Evolutionary conservation across 768 basidiomycete species (phyloP), one percentile per base, ranked within the genome.

Genomic region (Agrocybe pediades): DNA sequence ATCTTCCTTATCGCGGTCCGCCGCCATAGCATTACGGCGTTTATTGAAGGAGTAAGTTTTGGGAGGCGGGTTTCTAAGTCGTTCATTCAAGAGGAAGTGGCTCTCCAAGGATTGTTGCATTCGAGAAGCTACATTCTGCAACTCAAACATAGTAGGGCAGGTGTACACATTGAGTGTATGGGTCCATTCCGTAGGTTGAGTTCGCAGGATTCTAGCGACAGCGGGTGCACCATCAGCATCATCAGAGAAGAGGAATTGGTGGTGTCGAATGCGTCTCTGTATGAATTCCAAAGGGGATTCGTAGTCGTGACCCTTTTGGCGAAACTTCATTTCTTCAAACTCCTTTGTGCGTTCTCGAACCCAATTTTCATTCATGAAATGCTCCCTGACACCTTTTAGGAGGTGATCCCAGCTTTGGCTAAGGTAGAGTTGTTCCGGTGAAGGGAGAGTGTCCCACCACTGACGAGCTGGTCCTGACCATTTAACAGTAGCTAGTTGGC

Each of bases 261-360:
- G 49, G 4, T 51, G 33, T 0, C 50, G 50, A 6, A 56, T 52
- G 1, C 49, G 43, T 2, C 50, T 2, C 29, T 56, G 43, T 3
- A 56, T 20, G 8, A 47, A 56, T 7, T 56, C 49, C 3, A 47
- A 17, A 17, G 55, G 55, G 3, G 44, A 17, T 25, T 56, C 49
- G 0, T 17, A 4, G 1, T 16, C 0, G 11, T 43, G 44, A 8
- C 27, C 33, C 1, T n/a, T 29, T 23, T 51, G 55, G 0, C 51
- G 30, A 43, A 58, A 62, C 23, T 19, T 24, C 46, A 46, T 46
- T 30, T 30, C n/a, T n/a, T n/a, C n/a, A n/a, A n/a, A n/a, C n/a
- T n/a, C n/a, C n/a, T n/a, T n/a, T n/a, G n/a, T n/a, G n/a, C n/a
- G n/a, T n/a, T n/a, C n/a, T n/a, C n/a, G n/a, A n/a, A n/a, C n/a